A percentile compares a stretch with the other conserved stretches of the same genome.
Evolutionary conservation across 2,329 filamentous ascomycete species (phyloP).

Genomic region (Colletotrichum brevisporum): DNA sequence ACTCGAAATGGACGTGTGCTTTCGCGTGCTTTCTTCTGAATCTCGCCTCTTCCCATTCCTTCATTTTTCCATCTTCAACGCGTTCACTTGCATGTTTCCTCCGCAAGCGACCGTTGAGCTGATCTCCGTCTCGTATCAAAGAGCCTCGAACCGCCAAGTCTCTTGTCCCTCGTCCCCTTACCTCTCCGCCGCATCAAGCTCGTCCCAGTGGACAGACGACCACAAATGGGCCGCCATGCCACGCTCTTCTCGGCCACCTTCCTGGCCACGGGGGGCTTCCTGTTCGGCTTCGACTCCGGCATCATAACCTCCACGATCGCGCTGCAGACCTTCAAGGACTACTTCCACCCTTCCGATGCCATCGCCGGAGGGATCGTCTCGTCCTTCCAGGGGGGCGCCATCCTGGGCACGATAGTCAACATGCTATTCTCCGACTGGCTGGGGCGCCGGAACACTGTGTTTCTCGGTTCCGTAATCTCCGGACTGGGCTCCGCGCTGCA

Average conservation of each 20-base stretch:
- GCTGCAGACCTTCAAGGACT: conserved; percentile 53
- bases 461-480: conserved; percentile 48
- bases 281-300: conserved; percentile 63
- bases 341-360: conserved; percentile 55
- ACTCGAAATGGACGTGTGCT: background rate
- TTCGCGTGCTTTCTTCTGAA: background rate
- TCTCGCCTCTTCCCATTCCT: background rate
- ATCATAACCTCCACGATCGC: conserved; percentile 55
- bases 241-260: conserved; percentile 45
- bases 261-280: conserved; percentile 47
- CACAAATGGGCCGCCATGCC: conserved; percentile 34
- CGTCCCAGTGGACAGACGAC: background rate
- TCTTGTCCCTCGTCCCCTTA: background rate
- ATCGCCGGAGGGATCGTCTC: conserved; percentile 46
- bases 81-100: background rate
- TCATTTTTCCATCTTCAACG: too few species aligned
- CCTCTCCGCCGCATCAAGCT: background rate
- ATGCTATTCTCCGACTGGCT: conserved; percentile 49
- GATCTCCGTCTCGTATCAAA: background rate
- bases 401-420: conserved; percentile 48
- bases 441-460: conserved; percentile 49
- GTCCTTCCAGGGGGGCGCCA: conserved; percentile 48
- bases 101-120: background rate
- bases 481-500: conserved; percentile 49
- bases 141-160: background rate